phyloP scores from a whole-genome alignment of 164 flowering plant species.

The Nelumbo lutea region DNA sequence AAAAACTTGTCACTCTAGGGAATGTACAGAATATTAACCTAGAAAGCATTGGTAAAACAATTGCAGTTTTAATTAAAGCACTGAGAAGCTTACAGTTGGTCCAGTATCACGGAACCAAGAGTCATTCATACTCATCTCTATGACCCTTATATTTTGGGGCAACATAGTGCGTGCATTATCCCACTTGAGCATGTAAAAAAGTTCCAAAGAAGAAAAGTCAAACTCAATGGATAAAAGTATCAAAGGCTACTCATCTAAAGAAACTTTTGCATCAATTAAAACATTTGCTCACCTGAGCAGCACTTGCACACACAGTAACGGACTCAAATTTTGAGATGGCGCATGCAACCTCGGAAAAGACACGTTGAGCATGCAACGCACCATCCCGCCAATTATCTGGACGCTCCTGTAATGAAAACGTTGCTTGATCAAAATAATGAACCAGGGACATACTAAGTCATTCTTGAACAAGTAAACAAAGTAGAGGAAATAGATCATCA shows the following conservation, averaged over 20 bases:
- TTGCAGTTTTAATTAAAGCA: not conserved
- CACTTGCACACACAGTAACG: slow-evolving; percentile 84
- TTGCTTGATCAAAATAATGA: slow-evolving; percentile 1
- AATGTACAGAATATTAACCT: not conserved
- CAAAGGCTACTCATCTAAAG: not conserved
- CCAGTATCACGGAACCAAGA: slow-evolving; percentile 95
- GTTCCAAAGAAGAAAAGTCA: not conserved
- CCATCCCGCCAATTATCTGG: slow-evolving; percentile 81
- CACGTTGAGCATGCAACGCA: slow-evolving; percentile 58
- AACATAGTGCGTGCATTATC: slow-evolving; percentile 60
- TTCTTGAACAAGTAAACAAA: slow-evolving; percentile 1
- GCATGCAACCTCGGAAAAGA: slow-evolving; percentile 62
- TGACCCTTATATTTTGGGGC: slow-evolving; percentile 61
- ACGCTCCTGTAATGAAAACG: slow-evolving; percentile 56
- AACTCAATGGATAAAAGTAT: not conserved
- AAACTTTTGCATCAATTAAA: not conserved
- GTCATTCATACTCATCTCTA: slow-evolving; percentile 91
- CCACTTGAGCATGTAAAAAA: slow-evolving; percentile 48
- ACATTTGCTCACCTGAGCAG: slow-evolving; percentile 54
- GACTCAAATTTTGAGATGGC: slow-evolving; percentile 85
- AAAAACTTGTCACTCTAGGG: slow-evolving; percentile 14
- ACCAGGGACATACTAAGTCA: not conserved
- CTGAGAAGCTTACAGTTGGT: slow-evolving; percentile 70
- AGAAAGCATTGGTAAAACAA: slow-evolving; percentile 1
- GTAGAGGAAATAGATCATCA: not conserved